Percentiles rank a stretch among this genome's conserved stretches.
These are phyloP conservation scores for Hypoxylon subgilvum DNA, from an alignment of 495 filamentous ascomycete genomes.

Conservation along the genomic window DNA sequence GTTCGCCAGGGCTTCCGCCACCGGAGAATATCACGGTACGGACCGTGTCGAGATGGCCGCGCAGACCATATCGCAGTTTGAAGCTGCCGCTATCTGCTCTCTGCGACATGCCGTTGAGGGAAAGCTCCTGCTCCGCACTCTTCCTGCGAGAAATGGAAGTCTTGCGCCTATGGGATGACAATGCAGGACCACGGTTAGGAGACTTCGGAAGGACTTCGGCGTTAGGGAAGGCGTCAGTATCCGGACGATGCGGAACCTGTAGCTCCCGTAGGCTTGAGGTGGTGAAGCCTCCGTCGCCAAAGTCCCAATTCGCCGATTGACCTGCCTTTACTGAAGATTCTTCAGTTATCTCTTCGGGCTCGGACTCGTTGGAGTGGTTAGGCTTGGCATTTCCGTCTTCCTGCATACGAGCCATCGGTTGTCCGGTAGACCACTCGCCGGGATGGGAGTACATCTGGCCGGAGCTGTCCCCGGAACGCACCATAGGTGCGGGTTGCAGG, in stretches of 20 bases:
- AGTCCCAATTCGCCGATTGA: constrained; percentile 73
- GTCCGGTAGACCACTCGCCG: constrained; percentile 52
- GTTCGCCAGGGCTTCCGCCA: constrained; percentile 89
- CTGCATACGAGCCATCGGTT: constrained; percentile 46
- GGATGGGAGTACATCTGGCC: constrained; percentile 40
- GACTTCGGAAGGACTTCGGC: constrained; percentile 83
- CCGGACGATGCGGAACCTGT: constrained; percentile 66
- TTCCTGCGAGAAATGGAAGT: constrained; percentile 69
- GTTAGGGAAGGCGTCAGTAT: constrained; percentile 83
- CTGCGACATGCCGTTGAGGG: constrained; percentile 50
- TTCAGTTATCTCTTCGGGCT: constrained; percentile 37
- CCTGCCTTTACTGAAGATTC: no score
- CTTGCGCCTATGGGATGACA: constrained; percentile 83
- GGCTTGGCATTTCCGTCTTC: constrained; percentile 65
- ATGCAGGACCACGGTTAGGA: constrained; percentile 69
- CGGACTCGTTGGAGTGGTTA: constrained; percentile 56
- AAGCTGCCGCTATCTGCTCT: constrained; percentile 73
- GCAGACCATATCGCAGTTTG: constrained; percentile 88
- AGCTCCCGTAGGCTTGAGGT: constrained; percentile 49
- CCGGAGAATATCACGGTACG: constrained; percentile 94
- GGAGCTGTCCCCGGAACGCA: constrained; percentile 49
- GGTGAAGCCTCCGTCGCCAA: constrained; percentile 73
- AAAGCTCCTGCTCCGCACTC: constrained; percentile 61
- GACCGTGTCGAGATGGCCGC: constrained; percentile 92
- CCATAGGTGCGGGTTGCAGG: constrained; percentile 50